These are phyloP conservation scores for Nigrospora sphaerica DNA, from an alignment of 2,329 filamentous ascomycete species.

Conservation along the genomic window DNA sequence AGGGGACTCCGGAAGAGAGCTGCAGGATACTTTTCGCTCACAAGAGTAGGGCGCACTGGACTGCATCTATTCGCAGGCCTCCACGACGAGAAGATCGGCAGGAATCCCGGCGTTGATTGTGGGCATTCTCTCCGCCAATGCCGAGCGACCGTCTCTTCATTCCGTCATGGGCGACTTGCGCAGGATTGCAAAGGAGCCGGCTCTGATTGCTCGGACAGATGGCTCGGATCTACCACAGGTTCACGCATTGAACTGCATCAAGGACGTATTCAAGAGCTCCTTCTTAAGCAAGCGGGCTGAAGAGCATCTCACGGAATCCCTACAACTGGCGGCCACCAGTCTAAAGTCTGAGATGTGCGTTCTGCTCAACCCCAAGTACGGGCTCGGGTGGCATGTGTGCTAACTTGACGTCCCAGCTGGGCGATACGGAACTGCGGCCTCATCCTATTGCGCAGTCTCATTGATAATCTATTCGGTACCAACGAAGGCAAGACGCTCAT, in stretches of 20 bases:
- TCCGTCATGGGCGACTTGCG: conserved; percentile 58
- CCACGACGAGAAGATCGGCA: conserved; percentile 83
- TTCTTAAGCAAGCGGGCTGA: conserved; percentile 68
- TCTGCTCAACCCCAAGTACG: not conserved
- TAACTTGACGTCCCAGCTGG: conserved; percentile 51
- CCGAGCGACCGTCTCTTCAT: conserved; percentile 52
- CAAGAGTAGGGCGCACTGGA: conserved; percentile 49
- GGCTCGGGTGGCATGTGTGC: not conserved
- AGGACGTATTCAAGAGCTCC: conserved; percentile 84
- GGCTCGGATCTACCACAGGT: conserved; percentile 76
- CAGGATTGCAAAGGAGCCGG: conserved; percentile 47
- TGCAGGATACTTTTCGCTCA: conserved; percentile 5
- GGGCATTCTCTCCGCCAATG: conserved; percentile 66
- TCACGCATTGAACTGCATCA: conserved; percentile 88
- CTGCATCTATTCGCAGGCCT: conserved; percentile 68
- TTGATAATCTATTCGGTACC: conserved; percentile 71
- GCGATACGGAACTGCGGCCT: conserved; percentile 90
- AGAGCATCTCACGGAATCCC: conserved; percentile 61
- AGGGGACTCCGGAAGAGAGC: conserved; percentile 6
- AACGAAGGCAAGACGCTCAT: conserved; percentile 60
- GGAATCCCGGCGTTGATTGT: conserved; percentile 84
- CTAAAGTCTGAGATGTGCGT: conserved; percentile 70
- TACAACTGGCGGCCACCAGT: conserved; percentile 74
- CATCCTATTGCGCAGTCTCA: conserved; percentile 78
- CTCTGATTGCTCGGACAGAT: conserved; percentile 48